Conservation (phyloP, 1,139 yeast genomes). For the Magnusiomyces clavatus region DNA sequence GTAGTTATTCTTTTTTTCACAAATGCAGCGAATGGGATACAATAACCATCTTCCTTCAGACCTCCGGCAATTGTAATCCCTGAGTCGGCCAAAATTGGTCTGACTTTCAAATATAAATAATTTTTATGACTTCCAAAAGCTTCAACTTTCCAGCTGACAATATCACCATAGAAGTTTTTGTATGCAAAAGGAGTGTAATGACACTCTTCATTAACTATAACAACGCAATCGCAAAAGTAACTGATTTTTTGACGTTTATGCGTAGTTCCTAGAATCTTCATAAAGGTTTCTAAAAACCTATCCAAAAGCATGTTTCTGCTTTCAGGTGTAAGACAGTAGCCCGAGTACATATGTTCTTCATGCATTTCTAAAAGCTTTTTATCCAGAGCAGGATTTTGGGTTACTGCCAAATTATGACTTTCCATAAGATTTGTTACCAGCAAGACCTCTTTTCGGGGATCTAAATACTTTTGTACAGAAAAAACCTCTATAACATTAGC, state of each 20-base stretch:
- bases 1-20: neutral
- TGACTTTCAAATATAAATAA: neutral
- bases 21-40: neutral
- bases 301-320: conserved; percentile 1
- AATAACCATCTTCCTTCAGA: neutral
- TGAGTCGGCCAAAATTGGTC: neutral
- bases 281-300: neutral
- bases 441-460: conserved; percentile 29
- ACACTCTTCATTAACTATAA: neutral
- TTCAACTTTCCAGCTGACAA: neutral
- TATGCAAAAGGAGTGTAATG: neutral
- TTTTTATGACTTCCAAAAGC: neutral
- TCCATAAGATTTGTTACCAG: conserved; percentile 27
- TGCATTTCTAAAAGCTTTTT: neutral
- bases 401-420: conserved; percentile 26
- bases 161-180: neutral
- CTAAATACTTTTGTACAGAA: conserved; percentile 22
- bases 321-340: conserved; percentile 2
- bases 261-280: neutral
- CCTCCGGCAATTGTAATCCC: neutral
- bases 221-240: neutral
- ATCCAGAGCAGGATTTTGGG: neutral
- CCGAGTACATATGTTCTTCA: neutral
- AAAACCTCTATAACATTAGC: conserved; percentile 29
- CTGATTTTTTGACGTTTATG: neutral